Percentiles rank a stretch among this genome's conserved stretches.
Evolutionary conservation across 2,329 filamentous ascomycete genomes (phyloP).

Genomic region (Ophiostoma sp.): DNA sequence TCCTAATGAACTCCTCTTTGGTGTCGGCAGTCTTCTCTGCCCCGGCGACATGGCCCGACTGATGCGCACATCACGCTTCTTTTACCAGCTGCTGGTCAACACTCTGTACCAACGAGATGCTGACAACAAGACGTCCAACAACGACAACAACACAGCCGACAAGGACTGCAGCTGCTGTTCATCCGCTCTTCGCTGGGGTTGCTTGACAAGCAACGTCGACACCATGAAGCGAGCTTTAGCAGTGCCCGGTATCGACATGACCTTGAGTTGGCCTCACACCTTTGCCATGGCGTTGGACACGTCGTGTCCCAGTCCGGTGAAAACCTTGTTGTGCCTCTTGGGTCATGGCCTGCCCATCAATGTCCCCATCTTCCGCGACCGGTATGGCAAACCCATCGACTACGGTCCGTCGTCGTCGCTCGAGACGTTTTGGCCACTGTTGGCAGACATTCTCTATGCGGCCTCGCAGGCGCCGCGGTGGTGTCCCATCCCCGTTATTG

Average conservation of each 20-base stretch:
- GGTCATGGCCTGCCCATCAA: not conserved
- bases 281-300: constrained; percentile 12
- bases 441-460: constrained; percentile 12
- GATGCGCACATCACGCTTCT: constrained; percentile 7
- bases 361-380: not conserved
- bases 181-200: constrained; percentile 3
- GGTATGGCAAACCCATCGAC: not conserved
- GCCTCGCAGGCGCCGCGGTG: constrained; percentile 23
- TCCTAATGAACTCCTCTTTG: constrained; percentile 21
- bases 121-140: not conserved
- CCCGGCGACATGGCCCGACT: not conserved
- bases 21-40: constrained; percentile 18
- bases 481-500: constrained; percentile 26
- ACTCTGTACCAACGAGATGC: constrained; percentile 20
- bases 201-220: constrained; percentile 9
- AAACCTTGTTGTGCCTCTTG: constrained; percentile 6
- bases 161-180: not conserved
- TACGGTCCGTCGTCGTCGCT: not conserved
- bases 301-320: not conserved
- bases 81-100: constrained; percentile 13
- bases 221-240: constrained; percentile 14
- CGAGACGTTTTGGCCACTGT: constrained; percentile 21
- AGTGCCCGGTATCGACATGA: not conserved
- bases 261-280: not conserved
- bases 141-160: not conserved